Evolutionary conservation across 331 rosid species (phyloP), one percentile per base, ranked within the genome.

Genomic region (Erythrophleum ivorense): DNA sequence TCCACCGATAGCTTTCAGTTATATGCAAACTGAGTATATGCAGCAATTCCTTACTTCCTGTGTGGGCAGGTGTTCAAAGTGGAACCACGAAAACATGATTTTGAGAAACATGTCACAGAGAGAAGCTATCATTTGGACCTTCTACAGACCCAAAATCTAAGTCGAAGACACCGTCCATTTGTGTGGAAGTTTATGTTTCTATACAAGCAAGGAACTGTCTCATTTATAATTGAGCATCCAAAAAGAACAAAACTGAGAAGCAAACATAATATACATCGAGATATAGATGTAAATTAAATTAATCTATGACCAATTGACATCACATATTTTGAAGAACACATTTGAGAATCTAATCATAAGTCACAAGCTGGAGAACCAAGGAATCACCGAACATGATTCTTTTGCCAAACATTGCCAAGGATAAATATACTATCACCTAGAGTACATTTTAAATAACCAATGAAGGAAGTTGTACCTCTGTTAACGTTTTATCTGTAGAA

Each of bases 71-170:
- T 72, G 53, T 41, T 7, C 34, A 52, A 64, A 34, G 74, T n/a
- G 38, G 38, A 50, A 34, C 18, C 64, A 49, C 24, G 34, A 12
- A 78, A 68, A 29, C 0, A 11, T 2, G 38, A 79, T 69, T 40
- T 54, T 33, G 38, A 55, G 38, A 67, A 54, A 8, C 71, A 68
- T 5, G 31, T 55, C 21, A 40, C 46, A 24, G 12, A 53, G 16
- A 38, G 69, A 53, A 67, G 55, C 55, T 12, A 66, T 38, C 0
- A 12, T 15, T 46, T 34, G 54, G 16, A 77, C 59, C 50, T 33
- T 48, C 73, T 33, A 36, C 14, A 7, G 74, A 65, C 21, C 73
- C 31, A 48, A 77, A 64, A 33, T 53, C 69, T 78, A 41, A 50
- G 11, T 19, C 24, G 21, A 65, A 48, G 15, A 50, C 9, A 63